Conservation (phyloP, 805 yeast genomes). For the Metschnikowia bowlesiae region DNA sequence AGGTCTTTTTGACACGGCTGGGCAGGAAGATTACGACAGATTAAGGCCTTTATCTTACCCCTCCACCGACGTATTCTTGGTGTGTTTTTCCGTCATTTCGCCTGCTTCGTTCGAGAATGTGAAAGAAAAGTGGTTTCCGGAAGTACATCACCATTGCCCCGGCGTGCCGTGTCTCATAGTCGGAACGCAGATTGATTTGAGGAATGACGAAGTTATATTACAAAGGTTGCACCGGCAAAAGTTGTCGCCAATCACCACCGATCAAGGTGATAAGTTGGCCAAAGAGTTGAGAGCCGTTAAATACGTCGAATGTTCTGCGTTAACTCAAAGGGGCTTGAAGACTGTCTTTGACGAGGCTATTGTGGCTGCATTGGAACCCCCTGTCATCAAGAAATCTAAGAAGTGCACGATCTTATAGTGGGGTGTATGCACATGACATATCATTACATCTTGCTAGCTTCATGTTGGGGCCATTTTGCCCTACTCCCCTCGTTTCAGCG, state of each 20-base stretch:
- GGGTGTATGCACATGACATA: not conserved
- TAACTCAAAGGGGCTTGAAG: constrained; percentile 94
- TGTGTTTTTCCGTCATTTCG: constrained; percentile 93
- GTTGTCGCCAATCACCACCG: constrained; percentile 77
- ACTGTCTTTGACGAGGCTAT: constrained; percentile 98
- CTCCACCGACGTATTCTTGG: constrained; percentile 92
- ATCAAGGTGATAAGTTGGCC: constrained; percentile 89
- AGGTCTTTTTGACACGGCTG: constrained; percentile 98
- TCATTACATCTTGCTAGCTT: not conserved
- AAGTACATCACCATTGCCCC: constrained; percentile 94
- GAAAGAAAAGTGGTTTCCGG: constrained; percentile 98
- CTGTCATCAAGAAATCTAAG: constrained; percentile 74
- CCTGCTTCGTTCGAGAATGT: constrained; percentile 98
- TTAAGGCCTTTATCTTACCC: constrained; percentile 95
- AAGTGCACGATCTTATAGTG: constrained; percentile 78
- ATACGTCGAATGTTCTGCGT: constrained; percentile 96
- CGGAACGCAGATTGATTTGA: constrained; percentile 93
- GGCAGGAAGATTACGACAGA: constrained; percentile 98
- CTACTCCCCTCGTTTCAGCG: constrained; percentile 1
- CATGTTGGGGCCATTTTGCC: not conserved
- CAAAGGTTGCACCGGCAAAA: constrained; percentile 89
- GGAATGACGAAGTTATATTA: constrained; percentile 87
- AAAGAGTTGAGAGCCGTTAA: constrained; percentile 92
- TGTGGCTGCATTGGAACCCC: constrained; percentile 97
- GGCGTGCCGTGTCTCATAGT: constrained; percentile 96